Percentiles rank a stretch among this genome's conserved stretches.
These are phyloP conservation scores for Neurospora sp. DNA, from an alignment of 495 filamentous ascomycete species.

Conservation along the genomic window DNA sequence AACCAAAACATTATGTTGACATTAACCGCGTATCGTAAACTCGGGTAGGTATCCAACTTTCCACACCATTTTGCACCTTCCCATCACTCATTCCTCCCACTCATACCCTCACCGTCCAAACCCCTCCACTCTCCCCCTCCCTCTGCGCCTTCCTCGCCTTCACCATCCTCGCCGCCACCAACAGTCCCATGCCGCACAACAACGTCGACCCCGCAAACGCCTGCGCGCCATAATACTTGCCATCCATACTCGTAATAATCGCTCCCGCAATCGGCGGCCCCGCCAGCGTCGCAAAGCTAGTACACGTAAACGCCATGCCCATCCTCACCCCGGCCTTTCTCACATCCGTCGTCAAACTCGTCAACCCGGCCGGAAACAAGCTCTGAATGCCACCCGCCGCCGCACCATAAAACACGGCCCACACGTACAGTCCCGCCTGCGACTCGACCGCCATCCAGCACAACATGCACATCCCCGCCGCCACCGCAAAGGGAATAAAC, in stretches of 20 bases:
- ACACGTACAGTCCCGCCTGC: slow-evolving; percentile 44
- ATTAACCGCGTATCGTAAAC: no score
- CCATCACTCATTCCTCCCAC: no score
- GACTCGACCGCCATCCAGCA: slow-evolving; percentile 25
- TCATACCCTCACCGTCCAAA: no score
- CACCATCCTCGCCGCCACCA: slow-evolving; percentile 29
- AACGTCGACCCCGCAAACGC: slow-evolving; percentile 45
- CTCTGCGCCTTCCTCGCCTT: slow-evolving; percentile 21
- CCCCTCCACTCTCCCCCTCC: background rate
- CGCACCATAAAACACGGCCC: slow-evolving; percentile 56
- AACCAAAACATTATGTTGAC: no score
- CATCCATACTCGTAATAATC: slow-evolving; percentile 44
- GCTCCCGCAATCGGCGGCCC: slow-evolving; percentile 68
- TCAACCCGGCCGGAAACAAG: slow-evolving; percentile 24
- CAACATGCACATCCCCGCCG: slow-evolving; percentile 4
- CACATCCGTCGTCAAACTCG: slow-evolving; percentile 49
- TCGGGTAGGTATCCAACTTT: no score
- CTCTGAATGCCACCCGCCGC: slow-evolving; percentile 56
- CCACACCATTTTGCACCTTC: no score
- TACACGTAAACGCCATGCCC: slow-evolving; percentile 74
- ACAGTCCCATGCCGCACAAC: slow-evolving; percentile 29
- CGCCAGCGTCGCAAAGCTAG: slow-evolving; percentile 60
- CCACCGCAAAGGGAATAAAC: slow-evolving; percentile 41
- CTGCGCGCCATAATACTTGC: slow-evolving; percentile 54
- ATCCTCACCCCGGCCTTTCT: slow-evolving; percentile 61